Evolutionary conservation across 345 rosid species (phyloP).

Genomic region (Eucalyptus virginea): DNA sequence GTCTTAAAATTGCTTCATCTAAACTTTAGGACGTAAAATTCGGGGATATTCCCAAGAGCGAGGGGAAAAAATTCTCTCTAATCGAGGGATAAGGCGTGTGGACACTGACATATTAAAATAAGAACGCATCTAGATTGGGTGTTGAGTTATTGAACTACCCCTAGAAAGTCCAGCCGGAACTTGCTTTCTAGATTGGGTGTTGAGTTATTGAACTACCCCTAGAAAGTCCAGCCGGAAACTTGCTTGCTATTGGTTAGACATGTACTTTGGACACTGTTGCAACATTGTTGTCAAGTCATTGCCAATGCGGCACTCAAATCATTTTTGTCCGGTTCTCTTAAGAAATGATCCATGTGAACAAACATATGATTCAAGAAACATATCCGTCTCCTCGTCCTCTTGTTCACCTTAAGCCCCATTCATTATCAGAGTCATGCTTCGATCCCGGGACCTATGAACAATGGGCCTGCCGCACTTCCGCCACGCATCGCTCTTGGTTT

Average conservation of each 20-base stretch:
- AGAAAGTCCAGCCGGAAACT: fast-evolving
- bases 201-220: fast-evolving
- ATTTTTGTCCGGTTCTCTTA: background rate
- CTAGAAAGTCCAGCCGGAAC: fast-evolving
- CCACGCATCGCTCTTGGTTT: background rate
- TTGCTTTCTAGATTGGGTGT: no score
- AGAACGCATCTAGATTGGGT: fast-evolving
- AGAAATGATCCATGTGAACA: background rate
- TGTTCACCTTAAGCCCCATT: background rate
- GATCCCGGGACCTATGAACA: background rate
- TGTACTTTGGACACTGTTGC: background rate
- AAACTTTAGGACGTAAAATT: no score
- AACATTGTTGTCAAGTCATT: background rate
- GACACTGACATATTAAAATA: fast-evolving
- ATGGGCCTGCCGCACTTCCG: background rate
- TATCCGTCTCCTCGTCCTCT: no score
- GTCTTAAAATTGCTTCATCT: fast-evolving
- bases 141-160: fast-evolving
- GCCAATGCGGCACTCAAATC: background rate
- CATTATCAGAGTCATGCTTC: background rate
- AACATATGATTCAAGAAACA: background rate
- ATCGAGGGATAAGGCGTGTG: fast-evolving
- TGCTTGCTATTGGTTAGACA: no score
- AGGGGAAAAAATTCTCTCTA: no score
- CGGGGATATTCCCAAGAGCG: fast-evolving